Evolutionary conservation across 2,329 filamentous ascomycete species (phyloP), one percentile per base, ranked within the genome.

Genomic region (Periglandula ipomoeae): DNA sequence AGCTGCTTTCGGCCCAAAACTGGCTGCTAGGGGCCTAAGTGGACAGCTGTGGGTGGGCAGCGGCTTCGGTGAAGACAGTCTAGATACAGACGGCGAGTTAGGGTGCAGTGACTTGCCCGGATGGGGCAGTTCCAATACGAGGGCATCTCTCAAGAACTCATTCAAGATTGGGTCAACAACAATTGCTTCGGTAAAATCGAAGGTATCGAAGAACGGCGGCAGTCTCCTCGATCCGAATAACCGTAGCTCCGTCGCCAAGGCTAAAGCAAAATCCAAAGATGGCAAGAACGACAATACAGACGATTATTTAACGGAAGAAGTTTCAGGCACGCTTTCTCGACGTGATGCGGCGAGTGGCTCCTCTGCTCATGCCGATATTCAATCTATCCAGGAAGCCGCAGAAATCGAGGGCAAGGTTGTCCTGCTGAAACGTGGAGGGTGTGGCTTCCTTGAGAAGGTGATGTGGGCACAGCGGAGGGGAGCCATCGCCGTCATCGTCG

Each of bases 381-480:
- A 95, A 64, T 91, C 85, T 1, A 73, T 95, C 52, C 89, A 96
- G 66, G 89, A 96, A 68, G 83, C 83, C 47, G 89, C 91, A 20
- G 91, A 97, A 64, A 97, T 98, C 54, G 77, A 84, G 27, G 93
- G 93, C 56, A 97, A 95, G 68, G 81, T 98, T 43, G 93, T 95
- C 2, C 72, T 98, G 46, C 74, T 98, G 49, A 94, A 88, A 65
- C 82, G 93, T 48, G 93, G 93, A 50, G 93, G 91, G 7, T 98
- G 93, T 65, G 93, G 93, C 5, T 98, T 98, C 64, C 69, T 96
- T 52, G 91, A 97, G 63, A 98, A 98, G 68, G 89, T 93, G 54
- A 91, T 94, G 71, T 98, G 93, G 93, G 89, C 87, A 11, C 93
- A 98, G 65, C 79, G 89, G 52, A 81, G 93, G 60, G 93, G 93